phyloP scores from a whole-genome alignment of 2,329 filamentous ascomycete genomes.

The Fusarium burgessii region DNA sequence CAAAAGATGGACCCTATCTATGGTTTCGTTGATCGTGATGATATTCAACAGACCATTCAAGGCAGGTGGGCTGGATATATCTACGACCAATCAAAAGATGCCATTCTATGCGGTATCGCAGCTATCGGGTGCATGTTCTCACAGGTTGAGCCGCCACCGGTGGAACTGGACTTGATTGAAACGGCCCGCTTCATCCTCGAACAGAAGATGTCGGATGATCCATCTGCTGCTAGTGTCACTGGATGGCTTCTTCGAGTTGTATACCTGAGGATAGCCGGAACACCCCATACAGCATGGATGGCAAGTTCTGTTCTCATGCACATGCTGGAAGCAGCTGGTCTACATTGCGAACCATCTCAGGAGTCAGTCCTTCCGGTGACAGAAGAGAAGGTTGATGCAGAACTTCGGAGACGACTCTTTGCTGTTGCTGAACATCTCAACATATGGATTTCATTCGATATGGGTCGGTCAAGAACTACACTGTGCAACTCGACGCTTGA shows the following conservation, averaged over 20 bases:
- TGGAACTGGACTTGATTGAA: constrained; percentile 61
- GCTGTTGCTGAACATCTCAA: constrained; percentile 68
- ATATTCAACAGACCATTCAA: constrained; percentile 48
- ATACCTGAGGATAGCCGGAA: constrained; percentile 65
- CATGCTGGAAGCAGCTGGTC: constrained; percentile 64
- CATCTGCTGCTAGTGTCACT: constrained; percentile 56
- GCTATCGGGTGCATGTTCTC: constrained; percentile 66
- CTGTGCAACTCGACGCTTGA: constrained; percentile 59
- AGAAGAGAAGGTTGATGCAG: constrained; percentile 49
- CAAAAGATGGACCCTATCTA: constrained; percentile 65
- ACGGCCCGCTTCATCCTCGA: constrained; percentile 61
- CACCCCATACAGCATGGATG: constrained; percentile 68
- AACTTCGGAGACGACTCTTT: constrained; percentile 58
- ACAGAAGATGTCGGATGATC: constrained; percentile 49
- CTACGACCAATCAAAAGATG: constrained; percentile 38
- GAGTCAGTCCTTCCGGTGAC: constrained; percentile 45
- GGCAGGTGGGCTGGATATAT: constrained; percentile 50
- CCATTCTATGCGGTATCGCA: constrained; percentile 66
- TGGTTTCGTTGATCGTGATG: constrained; percentile 58
- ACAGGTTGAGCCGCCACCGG: constrained; percentile 52
- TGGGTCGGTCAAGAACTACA: constrained; percentile 64
- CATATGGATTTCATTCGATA: constrained; percentile 70
- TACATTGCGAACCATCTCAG: constrained; percentile 55
- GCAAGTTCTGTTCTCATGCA: constrained; percentile 69
- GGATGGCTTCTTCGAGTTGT: constrained; percentile 66